phyloP scores from a whole-genome alignment of 805 yeast genomes.

The Ogataea nitratoaversa region DNA sequence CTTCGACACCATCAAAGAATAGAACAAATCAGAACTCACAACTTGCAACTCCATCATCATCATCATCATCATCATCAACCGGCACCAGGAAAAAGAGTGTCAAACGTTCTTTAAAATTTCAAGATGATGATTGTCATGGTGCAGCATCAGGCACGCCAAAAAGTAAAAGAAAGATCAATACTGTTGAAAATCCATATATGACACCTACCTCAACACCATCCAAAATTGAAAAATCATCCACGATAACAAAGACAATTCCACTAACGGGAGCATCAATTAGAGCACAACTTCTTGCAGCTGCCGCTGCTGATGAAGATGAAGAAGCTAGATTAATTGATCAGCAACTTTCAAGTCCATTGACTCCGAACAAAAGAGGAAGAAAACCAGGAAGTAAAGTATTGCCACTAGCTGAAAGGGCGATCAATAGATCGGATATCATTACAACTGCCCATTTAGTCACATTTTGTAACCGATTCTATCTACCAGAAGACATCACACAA shows the following conservation, averaged over 20 bases:
- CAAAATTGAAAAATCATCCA: constrained; percentile 1
- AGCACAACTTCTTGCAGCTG: constrained; percentile 16
- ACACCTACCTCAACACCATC: constrained; percentile 22
- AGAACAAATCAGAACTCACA: background rate
- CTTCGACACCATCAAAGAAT: constrained; percentile 18
- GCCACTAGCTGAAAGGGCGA: constrained; percentile 11
- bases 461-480: constrained; percentile 60
- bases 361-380: constrained; percentile 10
- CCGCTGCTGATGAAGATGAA: constrained; percentile 10
- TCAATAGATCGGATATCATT: constrained; percentile 13
- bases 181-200: constrained; percentile 3
- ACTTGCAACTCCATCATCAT: background rate
- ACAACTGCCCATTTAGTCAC: constrained; percentile 38
- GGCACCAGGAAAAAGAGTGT: background rate
- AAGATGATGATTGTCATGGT: constrained; percentile 1
- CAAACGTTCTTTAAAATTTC: background rate
- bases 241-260: background rate
- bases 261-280: constrained; percentile 11
- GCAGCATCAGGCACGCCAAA: background rate
- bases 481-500: constrained; percentile 51
- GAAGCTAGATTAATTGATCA: background rate
- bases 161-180: background rate
- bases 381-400: constrained; percentile 14
- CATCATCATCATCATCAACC: background rate
- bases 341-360: background rate